A percentile compares a stretch with the other conserved stretches of the same genome.
These are phyloP conservation scores for Phycomyces nitens DNA, from an alignment of 192 early-diverging fungal species.

Conservation along the genomic window DNA sequence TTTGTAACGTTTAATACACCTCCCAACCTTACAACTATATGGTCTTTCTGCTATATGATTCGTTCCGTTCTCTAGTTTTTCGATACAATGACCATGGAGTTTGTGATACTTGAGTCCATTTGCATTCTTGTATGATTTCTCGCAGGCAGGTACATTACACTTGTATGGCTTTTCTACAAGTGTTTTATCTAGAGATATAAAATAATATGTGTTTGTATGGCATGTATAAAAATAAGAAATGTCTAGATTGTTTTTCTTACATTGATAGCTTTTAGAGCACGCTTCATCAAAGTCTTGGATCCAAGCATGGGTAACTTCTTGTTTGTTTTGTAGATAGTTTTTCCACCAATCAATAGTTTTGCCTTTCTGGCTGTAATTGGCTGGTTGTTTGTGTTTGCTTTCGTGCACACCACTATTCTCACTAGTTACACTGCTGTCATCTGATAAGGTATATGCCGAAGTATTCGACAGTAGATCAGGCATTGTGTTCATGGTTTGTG, in stretches of 20 bases:
- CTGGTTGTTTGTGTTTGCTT: too few species aligned
- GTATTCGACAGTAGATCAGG: not conserved
- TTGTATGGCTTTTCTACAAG: conserved; percentile 9
- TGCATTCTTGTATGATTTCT: conserved; percentile 96
- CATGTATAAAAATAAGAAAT: too few species aligned
- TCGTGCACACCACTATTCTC: too few species aligned
- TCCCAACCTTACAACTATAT: conserved; percentile 66
- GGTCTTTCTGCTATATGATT: conserved; percentile 50
- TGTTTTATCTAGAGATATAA: not conserved
- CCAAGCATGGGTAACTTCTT: too few species aligned
- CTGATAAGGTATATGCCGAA: not conserved
- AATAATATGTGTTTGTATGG: too few species aligned
- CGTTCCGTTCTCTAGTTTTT: conserved; percentile 43
- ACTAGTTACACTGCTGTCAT: not conserved
- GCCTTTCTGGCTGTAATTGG: too few species aligned
- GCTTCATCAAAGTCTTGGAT: too few species aligned
- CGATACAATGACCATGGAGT: conserved; percentile 74
- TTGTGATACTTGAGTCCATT: conserved; percentile 97
- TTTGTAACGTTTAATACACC: conserved; percentile 89
- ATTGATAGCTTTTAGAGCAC: not conserved
- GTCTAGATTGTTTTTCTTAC: too few species aligned
- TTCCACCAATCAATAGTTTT: too few species aligned
- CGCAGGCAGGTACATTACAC: conserved; percentile 62
- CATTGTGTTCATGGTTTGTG: not conserved
- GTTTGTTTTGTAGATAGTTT: too few species aligned